Base-by-base conservation (phyloP, 805 yeast species). In the Sugiyamaella qingdaonensis region DNA sequence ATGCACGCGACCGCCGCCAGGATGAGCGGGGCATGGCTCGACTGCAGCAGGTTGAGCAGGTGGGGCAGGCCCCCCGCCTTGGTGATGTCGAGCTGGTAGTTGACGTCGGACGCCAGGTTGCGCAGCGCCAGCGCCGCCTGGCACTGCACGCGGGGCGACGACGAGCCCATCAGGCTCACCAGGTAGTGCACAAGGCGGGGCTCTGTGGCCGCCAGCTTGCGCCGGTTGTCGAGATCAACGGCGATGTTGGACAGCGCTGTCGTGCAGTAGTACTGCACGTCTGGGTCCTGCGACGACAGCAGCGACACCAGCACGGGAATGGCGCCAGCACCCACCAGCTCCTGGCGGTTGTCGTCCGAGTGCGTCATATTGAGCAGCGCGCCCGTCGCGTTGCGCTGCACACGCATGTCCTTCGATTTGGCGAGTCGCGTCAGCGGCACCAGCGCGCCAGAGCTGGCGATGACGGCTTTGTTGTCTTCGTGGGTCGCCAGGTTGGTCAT, bases 1-100 rank as follows among this genome's bases (percentile, higher is more conserved):
- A 94, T 89, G 73, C 99, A 94, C 1, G 99, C 99, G 48, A 94
- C 99, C 8, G 98, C 94, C 5, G 99, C 98, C 52, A 94, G 76
- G 10, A 92, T 89, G 57, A 94, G 78, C 32, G 97, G 96, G 66
- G 89, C 92, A 65, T 91, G 95, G 57, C 85, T 82, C 47, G 95
- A 86, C 64, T 91, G 92, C 63, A 94, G 79, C 53, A 94, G 78
- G 56, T 86, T 86, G n/a, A 90, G 95, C 65, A 94, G 77, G 68
- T 90, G 94, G 43, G 97, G 94, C 64, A 94, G 79, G 0, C 99
- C 99, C 53, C 96, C 96, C 36, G 95, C 91, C 64, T 95, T 80
- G 14, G 92, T 98, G 60, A 92, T 91, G 68, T 92, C 98, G 57
- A 92, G 80, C 73, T 94, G 99, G 72, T 94, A 94, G 59, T 90